Conservation (phyloP, 2,329 filamentous ascomycete species). For the Sphaerulina musiva region DNA sequence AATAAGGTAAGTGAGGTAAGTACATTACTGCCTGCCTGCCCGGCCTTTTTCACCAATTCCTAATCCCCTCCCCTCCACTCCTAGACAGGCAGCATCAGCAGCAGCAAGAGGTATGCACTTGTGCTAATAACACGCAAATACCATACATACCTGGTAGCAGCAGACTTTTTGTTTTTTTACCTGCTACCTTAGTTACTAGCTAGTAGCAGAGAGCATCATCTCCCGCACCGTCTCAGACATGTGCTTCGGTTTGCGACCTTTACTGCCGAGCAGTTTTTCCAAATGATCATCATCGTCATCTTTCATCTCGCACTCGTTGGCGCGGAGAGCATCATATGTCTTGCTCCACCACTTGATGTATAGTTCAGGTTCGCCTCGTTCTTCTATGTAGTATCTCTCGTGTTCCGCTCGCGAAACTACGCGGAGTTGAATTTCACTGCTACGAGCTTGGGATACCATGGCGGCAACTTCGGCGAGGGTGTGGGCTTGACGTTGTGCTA, state of each 20-base stretch:
- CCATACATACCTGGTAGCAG: too few relatives aligned
- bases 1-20: too few relatives aligned
- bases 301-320: constrained; percentile 39
- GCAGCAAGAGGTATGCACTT: too few relatives aligned
- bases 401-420: constrained; percentile 37
- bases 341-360: constrained; percentile 44
- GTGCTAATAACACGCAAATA: too few relatives aligned
- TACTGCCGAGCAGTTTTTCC: constrained; percentile 35
- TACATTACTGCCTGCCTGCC: too few relatives aligned
- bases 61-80: too few relatives aligned
- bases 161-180: too few relatives aligned
- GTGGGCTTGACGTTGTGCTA: constrained; percentile 29
- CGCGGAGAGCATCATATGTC: constrained; percentile 40
- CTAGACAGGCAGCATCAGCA: too few relatives aligned
- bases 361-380: constrained; percentile 33
- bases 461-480: constrained; percentile 27
- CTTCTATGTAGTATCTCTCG: constrained; percentile 37
- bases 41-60: too few relatives aligned
- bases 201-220: constrained; percentile 36
- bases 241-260: constrained; percentile 33
- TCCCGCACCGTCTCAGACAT: constrained; percentile 38
- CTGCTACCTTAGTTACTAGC: too few relatives aligned
- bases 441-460: constrained; percentile 25
- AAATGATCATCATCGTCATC: constrained; percentile 33
- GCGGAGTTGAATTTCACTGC: constrained; percentile 31